Base-by-base conservation (phyloP, 2,329 filamentous ascomycete genomes). In the Aspergillus hortae region DNA sequence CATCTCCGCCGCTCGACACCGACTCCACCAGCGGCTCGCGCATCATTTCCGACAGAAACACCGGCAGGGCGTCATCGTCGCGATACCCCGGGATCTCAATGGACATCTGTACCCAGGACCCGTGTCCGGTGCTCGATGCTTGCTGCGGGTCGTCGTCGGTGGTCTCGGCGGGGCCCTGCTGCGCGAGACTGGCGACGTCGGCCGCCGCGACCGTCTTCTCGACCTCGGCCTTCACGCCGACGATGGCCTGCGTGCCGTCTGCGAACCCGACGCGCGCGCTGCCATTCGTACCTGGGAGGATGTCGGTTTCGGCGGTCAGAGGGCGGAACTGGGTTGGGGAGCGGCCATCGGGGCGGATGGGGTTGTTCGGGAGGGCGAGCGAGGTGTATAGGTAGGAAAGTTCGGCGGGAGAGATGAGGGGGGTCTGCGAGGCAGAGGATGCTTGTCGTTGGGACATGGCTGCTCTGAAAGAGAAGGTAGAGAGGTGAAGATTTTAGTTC, bases 161-260 rank as follows among this genome's bases (percentile, higher is more conserved):
- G 11, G 63, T 61, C 6, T 45, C 53, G 38, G 54, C 54, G 51
- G 53, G 62, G 45, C 63, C 60, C 15, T 67, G 67, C 4, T 67
- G 66, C 50, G 77, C 77, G 17, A 60, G 61, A 46, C 68, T 68
- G 49, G 63, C 64, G 17, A 68, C 74, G 48, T 67, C 67, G 46
- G 65, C 57, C 52, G 67, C 57, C 46, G 71, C 54, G 55, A 63
- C 60, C 30, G 87, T 90, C 76, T 83, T 86, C 71, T 96, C 91
- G 4, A 97, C 89, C 74, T 97, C 92, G 0, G 90, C 91, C 75
- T 97, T 99, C 55, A 96, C 87, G 43, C 94, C 94, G 5, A 96
- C 94, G 55, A 99, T 87, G 6, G 94, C 94, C 73, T 99, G 94
- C 1, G 91, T 95, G 46, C 94, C 94, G 70, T 99, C 94, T 3